A percentile compares a stretch with the other conserved stretches of the same genome.
Evolutionary conservation across 1,284 basidiomycete genomes (phyloP).

Genomic region (Sporisorium exsertum): DNA sequence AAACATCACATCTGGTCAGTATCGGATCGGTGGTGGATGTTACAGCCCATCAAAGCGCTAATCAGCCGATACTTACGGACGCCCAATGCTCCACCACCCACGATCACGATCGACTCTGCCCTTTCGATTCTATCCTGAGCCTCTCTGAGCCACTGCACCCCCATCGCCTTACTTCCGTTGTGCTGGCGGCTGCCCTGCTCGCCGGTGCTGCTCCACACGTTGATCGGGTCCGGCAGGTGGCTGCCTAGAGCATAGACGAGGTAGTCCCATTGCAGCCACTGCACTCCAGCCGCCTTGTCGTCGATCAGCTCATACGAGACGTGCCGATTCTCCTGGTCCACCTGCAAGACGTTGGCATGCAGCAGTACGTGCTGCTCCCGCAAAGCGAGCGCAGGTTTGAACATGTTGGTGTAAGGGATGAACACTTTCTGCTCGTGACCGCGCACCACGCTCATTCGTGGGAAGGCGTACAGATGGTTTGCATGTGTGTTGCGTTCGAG

Average conservation of each 20-base stretch:
- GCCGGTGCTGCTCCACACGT: constrained; percentile 34
- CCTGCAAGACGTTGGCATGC: constrained; percentile 28
- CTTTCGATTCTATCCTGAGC: constrained; percentile 33
- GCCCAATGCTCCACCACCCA: constrained; percentile 20
- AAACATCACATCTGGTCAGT: neutral
- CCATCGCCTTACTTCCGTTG: constrained; percentile 37
- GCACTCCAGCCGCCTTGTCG: constrained; percentile 11
- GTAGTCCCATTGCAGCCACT: constrained; percentile 38
- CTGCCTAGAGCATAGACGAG: constrained; percentile 48
- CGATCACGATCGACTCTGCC: constrained; percentile 35
- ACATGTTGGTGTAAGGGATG: constrained; percentile 76
- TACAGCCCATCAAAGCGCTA: no score
- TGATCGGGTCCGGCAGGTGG: constrained; percentile 49
- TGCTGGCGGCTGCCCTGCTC: constrained; percentile 5
- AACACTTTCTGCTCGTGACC: constrained; percentile 73
- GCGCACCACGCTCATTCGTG: constrained; percentile 70
- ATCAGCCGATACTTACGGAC: constrained; percentile 18
- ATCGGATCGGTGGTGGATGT: neutral
- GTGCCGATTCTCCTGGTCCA: constrained; percentile 9
- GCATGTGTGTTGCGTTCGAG: constrained; percentile 78
- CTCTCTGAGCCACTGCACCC: constrained; percentile 40
- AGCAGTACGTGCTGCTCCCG: constrained; percentile 12
- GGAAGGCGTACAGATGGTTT: constrained; percentile 71
- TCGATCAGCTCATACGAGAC: constrained; percentile 25
- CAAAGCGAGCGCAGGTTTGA: constrained; percentile 44